phyloP scores from a whole-genome alignment of 352 stramenopile species.

The Globisporangium canariense region DNA sequence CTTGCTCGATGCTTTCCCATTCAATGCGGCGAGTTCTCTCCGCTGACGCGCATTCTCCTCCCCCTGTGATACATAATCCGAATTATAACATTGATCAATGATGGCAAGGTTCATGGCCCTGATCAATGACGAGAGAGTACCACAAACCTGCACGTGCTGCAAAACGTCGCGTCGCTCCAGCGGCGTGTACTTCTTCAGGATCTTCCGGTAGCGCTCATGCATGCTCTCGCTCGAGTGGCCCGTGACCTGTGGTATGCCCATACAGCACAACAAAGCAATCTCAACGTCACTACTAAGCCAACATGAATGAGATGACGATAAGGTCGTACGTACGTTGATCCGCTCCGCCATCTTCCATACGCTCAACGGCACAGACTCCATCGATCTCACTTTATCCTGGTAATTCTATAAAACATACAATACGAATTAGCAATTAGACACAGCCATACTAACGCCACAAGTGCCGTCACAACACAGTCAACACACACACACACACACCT shows the following conservation, averaged over 20 bases:
- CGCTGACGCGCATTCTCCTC: slow-evolving; percentile 7
- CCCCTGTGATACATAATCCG: neutral
- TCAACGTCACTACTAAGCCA: neutral
- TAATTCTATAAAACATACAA: slow-evolving; percentile 3
- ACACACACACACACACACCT: slow-evolving; percentile 12
- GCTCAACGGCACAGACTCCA: slow-evolving; percentile 18
- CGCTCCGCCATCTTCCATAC: slow-evolving; percentile 33
- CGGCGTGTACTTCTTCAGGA: slow-evolving; percentile 33
- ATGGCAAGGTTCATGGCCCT: neutral
- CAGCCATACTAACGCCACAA: neutral
- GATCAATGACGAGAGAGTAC: neutral
- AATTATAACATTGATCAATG: neutral
- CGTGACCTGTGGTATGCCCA: slow-evolving; percentile 24
- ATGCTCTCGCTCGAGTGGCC: slow-evolving; percentile 40
- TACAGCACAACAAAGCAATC: neutral
- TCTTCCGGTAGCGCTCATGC: slow-evolving; percentile 51
- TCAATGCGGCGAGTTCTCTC: neutral
- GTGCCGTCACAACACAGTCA: neutral
- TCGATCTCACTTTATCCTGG: slow-evolving; percentile 3
- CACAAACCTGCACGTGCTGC: slow-evolving; percentile 24
- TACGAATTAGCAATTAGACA: neutral
- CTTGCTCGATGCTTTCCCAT: neutral
- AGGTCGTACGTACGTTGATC: slow-evolving; percentile 6
- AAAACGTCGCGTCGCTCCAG: slow-evolving; percentile 32
- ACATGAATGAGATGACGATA: neutral